These are phyloP conservation scores for Pseudopithomyces maydicus DNA, from an alignment of 2,329 filamentous ascomycete species.

Conservation along the genomic window DNA sequence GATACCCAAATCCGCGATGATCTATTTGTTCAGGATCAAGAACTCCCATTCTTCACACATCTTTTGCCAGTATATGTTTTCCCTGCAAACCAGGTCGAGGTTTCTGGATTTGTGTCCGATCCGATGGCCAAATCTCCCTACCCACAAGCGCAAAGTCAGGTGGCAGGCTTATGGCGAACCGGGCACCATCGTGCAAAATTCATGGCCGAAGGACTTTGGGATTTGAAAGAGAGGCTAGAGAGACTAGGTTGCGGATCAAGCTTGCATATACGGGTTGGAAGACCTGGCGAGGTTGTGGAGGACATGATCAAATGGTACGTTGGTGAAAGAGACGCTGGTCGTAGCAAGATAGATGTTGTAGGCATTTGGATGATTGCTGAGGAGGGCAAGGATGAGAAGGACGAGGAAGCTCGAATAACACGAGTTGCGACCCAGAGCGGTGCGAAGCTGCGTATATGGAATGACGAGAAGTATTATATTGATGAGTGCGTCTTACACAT, in stretches of 20 bases:
- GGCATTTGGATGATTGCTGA: slow-evolving; percentile 77
- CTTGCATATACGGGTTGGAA: slow-evolving; percentile 68
- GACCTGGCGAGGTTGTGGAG: slow-evolving; percentile 62
- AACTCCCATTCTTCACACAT: slow-evolving; percentile 51
- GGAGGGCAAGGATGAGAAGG: slow-evolving; percentile 70
- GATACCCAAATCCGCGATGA: slow-evolving; percentile 46
- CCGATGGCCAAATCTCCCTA: slow-evolving; percentile 60
- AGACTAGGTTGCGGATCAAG: slow-evolving; percentile 59
- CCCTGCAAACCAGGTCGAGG: slow-evolving; percentile 71
- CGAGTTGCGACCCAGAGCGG: slow-evolving; percentile 58
- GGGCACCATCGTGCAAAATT: slow-evolving; percentile 75
- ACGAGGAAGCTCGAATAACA: slow-evolving; percentile 64
- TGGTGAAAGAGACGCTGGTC: slow-evolving; percentile 14
- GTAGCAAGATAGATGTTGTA: slow-evolving; percentile 55
- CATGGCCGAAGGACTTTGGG: slow-evolving; percentile 73
- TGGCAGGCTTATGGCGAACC: slow-evolving; percentile 73
- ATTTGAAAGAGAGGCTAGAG: slow-evolving; percentile 68
- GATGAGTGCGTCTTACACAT: slow-evolving; percentile 66
- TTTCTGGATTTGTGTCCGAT: slow-evolving; percentile 70
- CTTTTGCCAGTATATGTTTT: slow-evolving; percentile 72
- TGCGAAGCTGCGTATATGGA: slow-evolving; percentile 68
- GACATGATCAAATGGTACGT: slow-evolving; percentile 58
- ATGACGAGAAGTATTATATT: slow-evolving; percentile 78
- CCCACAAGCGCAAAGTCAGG: slow-evolving; percentile 67
- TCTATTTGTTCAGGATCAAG: slow-evolving; percentile 28